Evolutionary conservation across 2,329 filamentous ascomycete genomes (phyloP).

Genomic region (Aspergillus costaricaensis): DNA sequence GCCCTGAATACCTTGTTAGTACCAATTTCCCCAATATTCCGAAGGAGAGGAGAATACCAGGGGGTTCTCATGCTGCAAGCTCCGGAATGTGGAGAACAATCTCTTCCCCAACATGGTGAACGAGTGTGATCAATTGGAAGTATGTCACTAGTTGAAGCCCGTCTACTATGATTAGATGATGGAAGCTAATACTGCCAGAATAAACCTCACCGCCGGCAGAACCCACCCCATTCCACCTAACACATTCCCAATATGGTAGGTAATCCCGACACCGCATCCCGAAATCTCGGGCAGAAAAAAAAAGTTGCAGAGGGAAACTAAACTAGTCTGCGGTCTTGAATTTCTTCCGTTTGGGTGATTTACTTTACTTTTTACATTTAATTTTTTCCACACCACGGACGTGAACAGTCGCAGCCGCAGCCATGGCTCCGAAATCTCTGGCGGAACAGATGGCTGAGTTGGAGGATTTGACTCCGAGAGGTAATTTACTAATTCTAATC

Average conservation of each 20-base stretch:
- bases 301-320: neutral
- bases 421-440: conserved; percentile 54
- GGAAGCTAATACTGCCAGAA: conserved; percentile 24
- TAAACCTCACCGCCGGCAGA: conserved; percentile 23
- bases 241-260: neutral
- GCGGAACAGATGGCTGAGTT: conserved; percentile 64
- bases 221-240: neutral
- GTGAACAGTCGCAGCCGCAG: too few relatives aligned
- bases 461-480: conserved; percentile 63
- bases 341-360: neutral
- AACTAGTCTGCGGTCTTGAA: conserved; percentile 15
- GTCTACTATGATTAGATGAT: conserved; percentile 1
- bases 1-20: conserved; percentile 61
- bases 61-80: conserved; percentile 79
- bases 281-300: conserved; percentile 23
- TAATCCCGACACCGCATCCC: conserved; percentile 19
- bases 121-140: too few relatives aligned
- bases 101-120: conserved; percentile 34
- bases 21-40: fast-evolving
- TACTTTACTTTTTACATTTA: too few relatives aligned
- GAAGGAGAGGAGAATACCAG: conserved; percentile 57
- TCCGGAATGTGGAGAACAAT: conserved; percentile 58
- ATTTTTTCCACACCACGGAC: too few relatives aligned
- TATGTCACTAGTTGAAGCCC: too few relatives aligned
- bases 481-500: conserved; percentile 43